A percentile compares a stretch with the other conserved stretches of the same genome.
Evolutionary conservation across 495 filamentous ascomycete genomes (phyloP).

Genomic region (Aspergillus baeticus): DNA sequence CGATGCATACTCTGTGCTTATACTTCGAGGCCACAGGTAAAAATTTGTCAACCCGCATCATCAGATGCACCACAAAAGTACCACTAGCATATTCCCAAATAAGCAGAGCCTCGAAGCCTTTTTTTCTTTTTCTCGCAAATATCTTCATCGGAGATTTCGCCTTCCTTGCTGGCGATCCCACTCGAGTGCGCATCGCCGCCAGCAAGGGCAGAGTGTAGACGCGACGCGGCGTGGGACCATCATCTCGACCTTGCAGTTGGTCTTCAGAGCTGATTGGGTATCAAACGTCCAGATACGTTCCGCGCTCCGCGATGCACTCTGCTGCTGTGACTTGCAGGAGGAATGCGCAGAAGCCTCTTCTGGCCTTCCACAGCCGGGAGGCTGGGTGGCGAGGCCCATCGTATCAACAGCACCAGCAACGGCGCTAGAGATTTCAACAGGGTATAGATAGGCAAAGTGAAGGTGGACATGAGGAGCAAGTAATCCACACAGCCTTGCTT

Average conservation of each 20-base stretch:
- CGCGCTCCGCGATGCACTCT: neutral
- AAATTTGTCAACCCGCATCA: too few species aligned
- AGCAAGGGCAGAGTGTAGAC: neutral
- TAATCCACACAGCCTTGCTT: neutral
- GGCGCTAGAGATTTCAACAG: too few species aligned
- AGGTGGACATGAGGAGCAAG: too few species aligned
- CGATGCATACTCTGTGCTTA: too few species aligned
- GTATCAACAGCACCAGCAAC: neutral
- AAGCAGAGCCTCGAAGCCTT: too few species aligned
- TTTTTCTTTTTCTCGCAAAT: too few species aligned
- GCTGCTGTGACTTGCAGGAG: conserved; percentile 1
- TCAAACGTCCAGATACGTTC: neutral
- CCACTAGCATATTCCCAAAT: too few species aligned
- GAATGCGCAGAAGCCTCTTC: neutral
- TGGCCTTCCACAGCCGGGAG: neutral
- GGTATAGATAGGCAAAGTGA: too few species aligned
- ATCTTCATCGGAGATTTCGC: too few species aligned
- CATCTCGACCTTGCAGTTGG: conserved; percentile 1
- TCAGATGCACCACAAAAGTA: too few species aligned
- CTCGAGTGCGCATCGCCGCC: neutral
- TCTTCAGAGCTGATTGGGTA: neutral
- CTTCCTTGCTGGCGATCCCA: neutral
- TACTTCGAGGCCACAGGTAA: too few species aligned
- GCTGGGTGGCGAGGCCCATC: neutral
- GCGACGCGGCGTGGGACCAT: neutral